These are phyloP conservation scores for Mercurialis annua DNA, from an alignment of 345 rosid genomes.

Conservation along the genomic window DNA sequence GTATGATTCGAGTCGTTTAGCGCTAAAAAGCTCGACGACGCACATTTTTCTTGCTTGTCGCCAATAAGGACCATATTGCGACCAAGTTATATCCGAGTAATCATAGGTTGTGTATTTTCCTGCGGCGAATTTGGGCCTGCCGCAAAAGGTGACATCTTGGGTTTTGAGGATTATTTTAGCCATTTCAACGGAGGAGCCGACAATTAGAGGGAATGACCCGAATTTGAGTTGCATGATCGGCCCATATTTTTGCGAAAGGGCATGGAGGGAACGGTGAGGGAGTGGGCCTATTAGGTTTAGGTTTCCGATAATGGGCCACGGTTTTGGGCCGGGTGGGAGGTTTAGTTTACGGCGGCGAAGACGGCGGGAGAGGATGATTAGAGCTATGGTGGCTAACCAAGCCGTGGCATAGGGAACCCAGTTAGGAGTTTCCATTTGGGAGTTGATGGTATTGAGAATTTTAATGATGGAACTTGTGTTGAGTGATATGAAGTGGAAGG, in stretches of 20 bases:
- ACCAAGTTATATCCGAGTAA: constrained; percentile 58
- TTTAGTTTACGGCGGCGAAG: constrained; percentile 39
- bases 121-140: constrained; percentile 48
- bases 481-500: neutral
- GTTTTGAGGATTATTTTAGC: constrained; percentile 54
- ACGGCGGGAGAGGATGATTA: constrained; percentile 34
- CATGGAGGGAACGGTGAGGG: constrained; percentile 60
- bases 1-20: constrained; percentile 51
- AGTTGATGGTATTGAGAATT: neutral
- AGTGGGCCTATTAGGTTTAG: constrained; percentile 58
- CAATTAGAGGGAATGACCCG: constrained; percentile 49
- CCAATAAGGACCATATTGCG: constrained; percentile 65
- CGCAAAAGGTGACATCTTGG: constrained; percentile 42
- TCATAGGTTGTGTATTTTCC: constrained; percentile 68
- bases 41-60: constrained; percentile 68
- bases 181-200: constrained; percentile 53
- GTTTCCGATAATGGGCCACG: constrained; percentile 71
- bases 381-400: constrained; percentile 35
- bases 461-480: neutral
- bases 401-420: constrained; percentile 11
- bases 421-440: constrained; percentile 15
- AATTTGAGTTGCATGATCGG: constrained; percentile 55
- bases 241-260: constrained; percentile 53
- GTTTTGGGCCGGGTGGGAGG: constrained; percentile 57
- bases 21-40: constrained; percentile 54